Conservation (phyloP, 2,329 filamentous ascomycete genomes). For the Colletotrichum ledebouriae region DNA sequence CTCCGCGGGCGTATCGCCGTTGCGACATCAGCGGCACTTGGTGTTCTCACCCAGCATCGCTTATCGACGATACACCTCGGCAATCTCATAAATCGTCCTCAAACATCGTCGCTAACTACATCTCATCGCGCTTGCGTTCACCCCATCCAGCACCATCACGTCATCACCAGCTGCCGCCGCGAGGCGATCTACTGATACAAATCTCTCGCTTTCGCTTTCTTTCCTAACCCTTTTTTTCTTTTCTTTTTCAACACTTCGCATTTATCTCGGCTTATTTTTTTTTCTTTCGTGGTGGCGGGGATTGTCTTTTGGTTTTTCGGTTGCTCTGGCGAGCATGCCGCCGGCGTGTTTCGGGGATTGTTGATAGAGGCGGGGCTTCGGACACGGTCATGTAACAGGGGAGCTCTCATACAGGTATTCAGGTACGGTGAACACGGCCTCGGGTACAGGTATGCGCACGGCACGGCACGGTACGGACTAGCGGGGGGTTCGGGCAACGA, state of each 20-base stretch:
- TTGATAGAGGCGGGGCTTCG: conserved; percentile 17
- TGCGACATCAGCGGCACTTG: not conserved
- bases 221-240: not conserved
- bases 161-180: not conserved
- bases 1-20: conserved; percentile 3
- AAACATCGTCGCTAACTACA: conserved; percentile 6
- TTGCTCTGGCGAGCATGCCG: conserved; percentile 10
- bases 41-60: conserved; percentile 7
- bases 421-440: conserved; percentile 9
- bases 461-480: conserved; percentile 10
- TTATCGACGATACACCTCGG: conserved; percentile 37
- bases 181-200: not conserved
- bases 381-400: conserved; percentile 19
- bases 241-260: conserved; percentile 6
- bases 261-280: conserved; percentile 18
- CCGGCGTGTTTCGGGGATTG: conserved; percentile 15
- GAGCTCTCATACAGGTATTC: no score
- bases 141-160: not conserved
- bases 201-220: not conserved
- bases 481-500: conserved; percentile 12
- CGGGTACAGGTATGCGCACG: conserved; percentile 7
- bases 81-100: conserved; percentile 29
- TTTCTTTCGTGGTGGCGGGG: not conserved
- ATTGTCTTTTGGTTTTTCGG: conserved; percentile 5
- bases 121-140: not conserved